Evolutionary conservation across 1,284 basidiomycete genomes (phyloP), one percentile per base, ranked within the genome.

Genomic region (Melampsora americana): DNA sequence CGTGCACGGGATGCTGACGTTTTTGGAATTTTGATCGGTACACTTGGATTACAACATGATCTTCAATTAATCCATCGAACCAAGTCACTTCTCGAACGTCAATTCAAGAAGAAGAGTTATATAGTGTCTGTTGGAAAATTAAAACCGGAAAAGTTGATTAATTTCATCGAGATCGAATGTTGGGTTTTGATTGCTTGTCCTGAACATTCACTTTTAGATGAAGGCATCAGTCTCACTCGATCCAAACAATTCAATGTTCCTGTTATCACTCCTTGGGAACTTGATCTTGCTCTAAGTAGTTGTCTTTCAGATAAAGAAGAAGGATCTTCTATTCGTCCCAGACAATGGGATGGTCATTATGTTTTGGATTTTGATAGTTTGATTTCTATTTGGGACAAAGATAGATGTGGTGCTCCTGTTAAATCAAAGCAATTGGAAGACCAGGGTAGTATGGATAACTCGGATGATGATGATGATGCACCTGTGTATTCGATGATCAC

Each of bases 81-180:
- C 2, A 81, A 84, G 14, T 84, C 90, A 18, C 86, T 97, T 64
- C 83, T 86, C 0, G 87, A 87, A 77, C 93, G 93, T 84, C 97
- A 96, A 82, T 89, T 88, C 78, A 61, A 69, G 11, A 71, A 82
- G 26, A 82, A 82, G 68, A 81, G 82, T 28, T 99, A 99, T 83
- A 97, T 95, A 0, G 89, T 99, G 80, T 92, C 90, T 66, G 95
- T 99, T 0, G 96, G 96, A 42, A 94, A 97, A 83, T 87, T 97
- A 74, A 97, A 93, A 80, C 95, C 95, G 0, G 89, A 94, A 20
- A 99, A 99, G 81, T 86, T 99, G 44, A 95, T 90, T 14, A 99
- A 99, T 82, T 98, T 98, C 82, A 87, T 92, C 80, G 95, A 98
- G 83, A 90, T 99, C 68, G 95, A 98, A 81, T 95, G 93, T 80